These are phyloP conservation scores for Pleurotus citrinopileatus DNA, from an alignment of 768 basidiomycete genomes.

Conservation along the genomic window DNA sequence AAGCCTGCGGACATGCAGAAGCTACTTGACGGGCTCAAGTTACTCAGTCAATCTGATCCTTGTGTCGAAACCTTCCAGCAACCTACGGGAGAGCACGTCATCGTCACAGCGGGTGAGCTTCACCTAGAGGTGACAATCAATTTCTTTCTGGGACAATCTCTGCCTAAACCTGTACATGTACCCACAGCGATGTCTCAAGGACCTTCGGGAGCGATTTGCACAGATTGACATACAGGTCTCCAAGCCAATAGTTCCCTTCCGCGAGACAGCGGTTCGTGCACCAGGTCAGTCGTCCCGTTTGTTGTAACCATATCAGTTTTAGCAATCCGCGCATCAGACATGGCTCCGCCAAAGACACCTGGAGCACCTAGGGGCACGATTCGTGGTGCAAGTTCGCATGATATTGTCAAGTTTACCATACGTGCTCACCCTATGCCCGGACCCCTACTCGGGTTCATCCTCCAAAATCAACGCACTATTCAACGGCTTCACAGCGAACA, in stretches of 20 bases:
- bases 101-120: conserved; percentile 91
- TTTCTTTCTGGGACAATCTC: not conserved
- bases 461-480: conserved; percentile 64
- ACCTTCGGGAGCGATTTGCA: conserved; percentile 94
- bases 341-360: conserved; percentile 77
- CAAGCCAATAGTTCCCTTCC: conserved; percentile 95
- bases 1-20: conserved; percentile 86
- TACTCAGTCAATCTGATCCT: conserved; percentile 93
- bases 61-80: conserved; percentile 98
- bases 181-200: conserved; percentile 86
- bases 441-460: conserved; percentile 71
- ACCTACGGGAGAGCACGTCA: conserved; percentile 95
- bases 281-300: conserved; percentile 43
- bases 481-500: conserved; percentile 52
- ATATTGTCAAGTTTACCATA: conserved; percentile 77
- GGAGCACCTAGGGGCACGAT: conserved; percentile 77
- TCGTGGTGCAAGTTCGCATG: conserved; percentile 61
- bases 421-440: conserved; percentile 80
- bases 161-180: not conserved
- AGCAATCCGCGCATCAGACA: conserved; percentile 58
- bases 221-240: conserved; percentile 91
- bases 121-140: conserved; percentile 78
- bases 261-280: conserved; percentile 88
- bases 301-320: not conserved
- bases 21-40: conserved; percentile 79